phyloP scores from a whole-genome alignment of 441 rosid genomes.

The Bocquillonia castaneifolia region DNA sequence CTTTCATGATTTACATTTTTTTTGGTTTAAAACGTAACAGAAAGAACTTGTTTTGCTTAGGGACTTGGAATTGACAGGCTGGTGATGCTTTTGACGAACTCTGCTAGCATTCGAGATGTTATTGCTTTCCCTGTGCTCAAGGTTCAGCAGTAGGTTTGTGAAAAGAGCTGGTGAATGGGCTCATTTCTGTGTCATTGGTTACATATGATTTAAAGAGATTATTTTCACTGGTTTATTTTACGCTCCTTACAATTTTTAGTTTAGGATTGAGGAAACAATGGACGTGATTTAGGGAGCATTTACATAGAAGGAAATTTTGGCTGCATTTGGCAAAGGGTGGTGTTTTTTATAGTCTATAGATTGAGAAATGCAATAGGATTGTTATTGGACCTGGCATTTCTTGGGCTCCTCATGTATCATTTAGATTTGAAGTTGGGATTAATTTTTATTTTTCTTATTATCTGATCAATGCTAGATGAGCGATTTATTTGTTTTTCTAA shows the following conservation, averaged over 20 bases:
- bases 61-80: constrained; percentile 93
- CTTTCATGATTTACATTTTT: background rate
- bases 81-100: constrained; percentile 82
- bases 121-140: constrained; percentile 88
- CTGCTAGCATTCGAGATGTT: constrained; percentile 83
- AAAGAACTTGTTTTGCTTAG: constrained; percentile 31
- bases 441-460: background rate
- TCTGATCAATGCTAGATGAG: background rate
- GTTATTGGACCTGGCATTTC: background rate
- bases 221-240: background rate
- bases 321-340: background rate
- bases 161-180: constrained; percentile 8
- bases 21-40: background rate
- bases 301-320: background rate
- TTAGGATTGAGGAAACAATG: background rate
- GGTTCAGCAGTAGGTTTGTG: constrained; percentile 46
- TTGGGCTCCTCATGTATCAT: background rate
- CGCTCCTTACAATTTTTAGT: background rate
- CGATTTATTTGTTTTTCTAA: background rate
- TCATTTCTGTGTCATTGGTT: background rate
- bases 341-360: background rate
- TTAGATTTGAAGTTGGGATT: background rate
- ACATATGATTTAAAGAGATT: background rate
- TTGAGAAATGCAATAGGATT: background rate
- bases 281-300: background rate